Base-by-base conservation (phyloP, 2,329 filamentous ascomycete genomes). In the Cordyceps cicadae region DNA sequence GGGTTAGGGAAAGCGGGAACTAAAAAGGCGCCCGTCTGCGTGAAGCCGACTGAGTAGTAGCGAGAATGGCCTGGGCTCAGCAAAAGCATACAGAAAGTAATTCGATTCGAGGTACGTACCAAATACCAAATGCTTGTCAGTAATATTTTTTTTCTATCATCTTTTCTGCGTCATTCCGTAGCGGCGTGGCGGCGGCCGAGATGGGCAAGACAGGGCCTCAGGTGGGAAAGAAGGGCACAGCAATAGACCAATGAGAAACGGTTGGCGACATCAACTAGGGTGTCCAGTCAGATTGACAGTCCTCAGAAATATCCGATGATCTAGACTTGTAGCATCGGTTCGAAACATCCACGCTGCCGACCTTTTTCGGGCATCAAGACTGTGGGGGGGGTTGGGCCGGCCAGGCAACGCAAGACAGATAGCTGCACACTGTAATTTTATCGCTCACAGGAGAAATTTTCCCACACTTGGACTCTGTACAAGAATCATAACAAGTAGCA, bases 121-220 rank as follows among this genome's bases (percentile, higher is more conserved):
- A 37, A 11, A 11, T 11, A 37, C 12, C 12, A 15, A 43, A 43
- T 43, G 39, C 17, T 17, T 43, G 7, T 41, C 11, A 4, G 12
- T 17, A n/a, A n/a, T n/a, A 24, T 21, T n/a, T 53, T 60, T 24
- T 55, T 60, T 32, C 9, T 21, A 52, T 43, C 46, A n/a, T 11
- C 34, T 11, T 3, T 12, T 37, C 32, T 14, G 11, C 11, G 8
- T 41, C 58, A 60, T 60, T 21, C 34, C 59, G 56, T 61, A 41
- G 45, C 52, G 59, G 59, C 21, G 59, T 60, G 52, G 50, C 58
- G 58, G 46, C 24, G 21, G 14, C n/a, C 52, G 58, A 49, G 58
- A 50, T 60, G 58, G 50, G 59, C 59, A 55, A 60, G 52, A 60
- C 59, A 60, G 51, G 59, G 45, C 21, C 59, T 29, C 34, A 37